Conservation (phyloP, 129 eudicot genomes). For the Mikania micrantha region DNA sequence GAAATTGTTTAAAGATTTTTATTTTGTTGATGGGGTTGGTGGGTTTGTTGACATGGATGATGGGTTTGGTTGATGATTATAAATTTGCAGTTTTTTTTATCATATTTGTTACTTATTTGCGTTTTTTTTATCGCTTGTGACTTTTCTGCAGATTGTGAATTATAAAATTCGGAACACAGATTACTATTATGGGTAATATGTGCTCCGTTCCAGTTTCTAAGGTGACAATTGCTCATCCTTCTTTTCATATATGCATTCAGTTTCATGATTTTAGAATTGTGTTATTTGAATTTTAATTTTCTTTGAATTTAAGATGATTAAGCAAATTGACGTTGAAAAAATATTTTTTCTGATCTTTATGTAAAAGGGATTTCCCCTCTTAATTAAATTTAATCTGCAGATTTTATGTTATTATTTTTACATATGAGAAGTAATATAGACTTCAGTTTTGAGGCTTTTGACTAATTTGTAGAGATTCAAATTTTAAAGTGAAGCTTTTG, state of each 20-base stretch:
- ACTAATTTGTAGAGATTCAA: constrained; percentile 10
- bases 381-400: constrained; percentile 15
- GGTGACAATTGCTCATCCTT: constrained; percentile 34
- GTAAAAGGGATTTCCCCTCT: not conserved
- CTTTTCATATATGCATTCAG: not conserved
- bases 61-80: constrained; percentile 30
- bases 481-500: constrained; percentile 7
- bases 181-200: constrained; percentile 53
- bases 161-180: constrained; percentile 16
- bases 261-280: constrained; percentile 5
- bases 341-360: not conserved
- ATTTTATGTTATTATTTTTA: not conserved
- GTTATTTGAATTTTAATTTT: not conserved
- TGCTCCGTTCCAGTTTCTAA: constrained; percentile 54
- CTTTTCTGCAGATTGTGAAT: constrained; percentile 37
- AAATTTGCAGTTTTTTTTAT: constrained; percentile 1
- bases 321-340: not conserved
- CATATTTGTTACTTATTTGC: constrained; percentile 5
- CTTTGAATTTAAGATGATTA: constrained; percentile 6
- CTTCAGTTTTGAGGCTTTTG: constrained; percentile 19
- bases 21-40: constrained; percentile 22
- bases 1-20: constrained; percentile 22
- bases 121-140: constrained; percentile 27
- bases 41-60: constrained; percentile 25
- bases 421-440: not conserved